Percentiles rank a stretch among this genome's conserved stretches.
phyloP scores from a whole-genome alignment of 2,329 filamentous ascomycete species.

The Aspergillus versicolor region DNA sequence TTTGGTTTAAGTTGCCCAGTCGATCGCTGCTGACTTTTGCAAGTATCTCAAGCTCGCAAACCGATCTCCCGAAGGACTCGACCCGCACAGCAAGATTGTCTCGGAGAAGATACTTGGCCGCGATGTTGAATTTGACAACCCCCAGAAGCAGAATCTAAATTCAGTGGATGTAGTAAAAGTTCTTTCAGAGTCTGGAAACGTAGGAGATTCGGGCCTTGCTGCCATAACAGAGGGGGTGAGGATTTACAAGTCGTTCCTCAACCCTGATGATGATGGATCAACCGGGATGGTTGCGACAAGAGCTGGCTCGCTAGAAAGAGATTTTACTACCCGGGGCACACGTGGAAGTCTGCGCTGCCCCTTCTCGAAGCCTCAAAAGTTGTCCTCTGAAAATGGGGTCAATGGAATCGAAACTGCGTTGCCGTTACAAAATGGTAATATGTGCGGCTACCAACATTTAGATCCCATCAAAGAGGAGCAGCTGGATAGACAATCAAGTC shows the following conservation, averaged over 20 bases:
- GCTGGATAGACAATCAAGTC: slow-evolving; percentile 46
- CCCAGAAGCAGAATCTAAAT: slow-evolving; percentile 61
- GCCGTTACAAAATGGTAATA: slow-evolving; percentile 42
- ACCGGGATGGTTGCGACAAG: slow-evolving; percentile 40
- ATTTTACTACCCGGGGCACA: slow-evolving; percentile 84
- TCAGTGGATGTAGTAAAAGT: slow-evolving; percentile 58
- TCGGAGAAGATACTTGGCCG: slow-evolving; percentile 32
- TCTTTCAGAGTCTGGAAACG: slow-evolving; percentile 63
- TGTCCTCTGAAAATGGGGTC: slow-evolving; percentile 37
- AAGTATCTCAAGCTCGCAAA: slow-evolving; percentile 38
- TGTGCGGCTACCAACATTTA: slow-evolving; percentile 58
- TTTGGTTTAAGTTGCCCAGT: slow-evolving; percentile 17
- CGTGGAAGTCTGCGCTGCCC: slow-evolving; percentile 79
- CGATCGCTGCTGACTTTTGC: slow-evolving; percentile 28
- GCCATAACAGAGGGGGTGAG: slow-evolving; percentile 41
- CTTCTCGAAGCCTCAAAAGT: slow-evolving; percentile 59
- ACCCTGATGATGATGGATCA: slow-evolving; percentile 28
- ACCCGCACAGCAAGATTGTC: slow-evolving; percentile 30
- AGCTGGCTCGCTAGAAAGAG: slow-evolving; percentile 73
- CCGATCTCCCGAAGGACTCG: slow-evolving; percentile 29
- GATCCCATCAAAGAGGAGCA: slow-evolving; percentile 53
- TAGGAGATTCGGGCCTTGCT: slow-evolving; percentile 55
- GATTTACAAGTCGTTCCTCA: slow-evolving; percentile 39
- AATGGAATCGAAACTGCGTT: slow-evolving; percentile 41
- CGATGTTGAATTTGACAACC: slow-evolving; percentile 29